Percentiles rank a stretch among this genome's conserved stretches.
phyloP scores from a whole-genome alignment of 1,284 basidiomycete species.

The Rhodotorula mucilaginosa region DNA sequence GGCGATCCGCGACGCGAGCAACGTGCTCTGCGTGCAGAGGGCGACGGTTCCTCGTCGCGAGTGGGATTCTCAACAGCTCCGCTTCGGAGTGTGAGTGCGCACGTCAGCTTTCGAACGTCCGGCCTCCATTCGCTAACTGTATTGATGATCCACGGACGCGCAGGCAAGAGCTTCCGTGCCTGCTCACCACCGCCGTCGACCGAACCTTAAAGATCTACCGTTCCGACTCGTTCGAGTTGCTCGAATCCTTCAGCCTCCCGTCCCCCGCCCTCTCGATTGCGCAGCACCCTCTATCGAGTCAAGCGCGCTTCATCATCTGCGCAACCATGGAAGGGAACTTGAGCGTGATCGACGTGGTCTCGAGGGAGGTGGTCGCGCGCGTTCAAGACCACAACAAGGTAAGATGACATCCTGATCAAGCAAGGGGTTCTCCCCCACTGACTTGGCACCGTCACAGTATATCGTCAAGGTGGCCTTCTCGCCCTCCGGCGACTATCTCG shows the following conservation, averaged over 20 bases:
- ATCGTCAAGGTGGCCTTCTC: constrained; percentile 38
- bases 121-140: too few species aligned
- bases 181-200: constrained; percentile 42
- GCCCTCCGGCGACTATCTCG: constrained; percentile 30
- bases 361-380: constrained; percentile 21
- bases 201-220: constrained; percentile 38
- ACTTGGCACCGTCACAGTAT: constrained; percentile 16
- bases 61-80: constrained; percentile 34
- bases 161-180: constrained; percentile 28
- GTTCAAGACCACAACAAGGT: constrained; percentile 39
- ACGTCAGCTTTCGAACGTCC: background rate
- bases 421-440: background rate
- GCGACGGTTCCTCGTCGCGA: constrained; percentile 23
- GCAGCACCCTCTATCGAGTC: constrained; percentile 12
- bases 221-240: constrained; percentile 22
- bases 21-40: constrained; percentile 34
- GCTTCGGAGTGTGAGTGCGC: constrained; percentile 28
- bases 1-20: constrained; percentile 29
- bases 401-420: background rate
- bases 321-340: constrained; percentile 41
- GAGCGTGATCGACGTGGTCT: constrained; percentile 38
- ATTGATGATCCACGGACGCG: background rate
- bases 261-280: constrained; percentile 35
- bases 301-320: constrained; percentile 27
- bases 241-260: constrained; percentile 35